A percentile compares a stretch with the other conserved stretches of the same genome.
These are phyloP conservation scores for Penicillium occitanis DNA, from an alignment of 2,329 filamentous ascomycete species.

Conservation along the genomic window DNA sequence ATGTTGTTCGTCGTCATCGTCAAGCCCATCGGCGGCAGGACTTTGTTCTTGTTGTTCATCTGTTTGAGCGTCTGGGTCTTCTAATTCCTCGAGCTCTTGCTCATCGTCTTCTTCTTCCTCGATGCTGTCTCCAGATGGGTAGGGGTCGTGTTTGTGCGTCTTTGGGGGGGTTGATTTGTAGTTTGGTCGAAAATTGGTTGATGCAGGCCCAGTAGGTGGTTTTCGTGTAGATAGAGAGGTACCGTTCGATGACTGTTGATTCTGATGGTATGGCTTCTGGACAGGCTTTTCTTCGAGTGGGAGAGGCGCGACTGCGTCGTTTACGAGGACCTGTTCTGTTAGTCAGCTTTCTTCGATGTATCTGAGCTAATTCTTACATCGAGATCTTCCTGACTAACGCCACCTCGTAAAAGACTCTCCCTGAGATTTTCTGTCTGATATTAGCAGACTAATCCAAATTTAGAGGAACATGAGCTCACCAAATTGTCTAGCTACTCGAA, in stretches of 20 bases:
- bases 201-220: no score
- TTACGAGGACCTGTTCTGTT: constrained; percentile 4
- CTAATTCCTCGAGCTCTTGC: constrained; percentile 28
- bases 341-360: neutral
- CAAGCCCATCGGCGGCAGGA: constrained; percentile 24
- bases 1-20: constrained; percentile 29
- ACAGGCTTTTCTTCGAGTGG: neutral
- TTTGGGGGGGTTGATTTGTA: neutral
- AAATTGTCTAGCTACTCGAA: constrained; percentile 31
- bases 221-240: neutral
- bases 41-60: constrained; percentile 25
- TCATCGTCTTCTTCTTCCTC: constrained; percentile 28
- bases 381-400: constrained; percentile 51
- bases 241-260: neutral
- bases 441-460: constrained; percentile 4
- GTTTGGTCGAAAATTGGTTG: neutral
- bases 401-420: constrained; percentile 52
- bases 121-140: constrained; percentile 13
- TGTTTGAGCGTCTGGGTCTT: constrained; percentile 23
- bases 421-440: constrained; percentile 46
- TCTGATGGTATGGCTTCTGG: neutral
- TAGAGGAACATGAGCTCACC: constrained; percentile 25
- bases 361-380: constrained; percentile 36
- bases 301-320: neutral
- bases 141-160: neutral